Evolutionary conservation across 2,329 filamentous ascomycete genomes (phyloP), one percentile per base, ranked within the genome.

Genomic region (Curvularia spicifera): DNA sequence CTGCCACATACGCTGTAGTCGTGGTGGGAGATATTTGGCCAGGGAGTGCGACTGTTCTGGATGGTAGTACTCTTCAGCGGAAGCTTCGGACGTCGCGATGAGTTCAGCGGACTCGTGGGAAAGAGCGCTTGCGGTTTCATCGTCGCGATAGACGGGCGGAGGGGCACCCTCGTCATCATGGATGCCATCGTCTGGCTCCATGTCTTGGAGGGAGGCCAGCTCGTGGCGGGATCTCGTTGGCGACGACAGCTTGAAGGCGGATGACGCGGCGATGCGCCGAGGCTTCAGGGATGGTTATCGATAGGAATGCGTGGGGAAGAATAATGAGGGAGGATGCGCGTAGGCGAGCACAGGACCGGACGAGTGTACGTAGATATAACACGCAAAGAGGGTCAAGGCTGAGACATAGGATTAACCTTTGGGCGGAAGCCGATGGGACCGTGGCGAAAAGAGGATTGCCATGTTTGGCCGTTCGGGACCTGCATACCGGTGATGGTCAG

Each of bases 21-120:
- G 80, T 84, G 71, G 89, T 90, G 75, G 74, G 6, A 78, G 64
- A 45, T 78, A 73, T 67, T 71, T 74, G 46, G 52, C 68, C 9
- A 65, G 55, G 40, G 59, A 60, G 49, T 68, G 66, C 1, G 65
- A 57, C 33, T 71, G 60, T 49, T 67, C 71, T 5, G 44, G 31
- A 2, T 60, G 43, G 33, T 64, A 60, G 42, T 65, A 61, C 50
- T 70, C 66, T 33, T 75, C 67, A 53, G 66, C 71, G 61, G 74
- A 73, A 56, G 71, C 70, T 59, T 76, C 74, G 69, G 73, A 73
- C 56, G 53, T 56, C 24, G 64, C 54, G 22, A 73, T 65, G 13
- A 70, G 49, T 40, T 68, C 59, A 45, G 65, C 64, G 33, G 73
- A 69, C 12, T 71, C 64, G 54, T 71, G 63, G n/a, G 71, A 69